Evolutionary conservation across 768 basidiomycete species (phyloP).

Genomic region (Russula earlei): DNA sequence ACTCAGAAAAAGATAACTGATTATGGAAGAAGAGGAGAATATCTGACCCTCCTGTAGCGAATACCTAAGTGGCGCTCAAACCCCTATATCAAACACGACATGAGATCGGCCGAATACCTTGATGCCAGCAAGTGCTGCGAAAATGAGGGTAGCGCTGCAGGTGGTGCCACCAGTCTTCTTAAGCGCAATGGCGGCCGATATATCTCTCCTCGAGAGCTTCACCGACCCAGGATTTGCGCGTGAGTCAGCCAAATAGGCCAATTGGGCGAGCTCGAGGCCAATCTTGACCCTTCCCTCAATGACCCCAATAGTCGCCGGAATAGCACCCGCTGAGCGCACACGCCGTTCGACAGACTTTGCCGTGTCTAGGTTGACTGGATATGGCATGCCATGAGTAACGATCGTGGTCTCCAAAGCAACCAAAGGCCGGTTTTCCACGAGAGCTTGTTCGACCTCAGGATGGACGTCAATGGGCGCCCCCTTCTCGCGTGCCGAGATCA

Average conservation of each 20-base stretch:
- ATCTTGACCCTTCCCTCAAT: conserved; percentile 79
- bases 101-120: conserved; percentile 39
- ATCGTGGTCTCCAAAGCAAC: conserved; percentile 91
- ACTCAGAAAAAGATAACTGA: neutral
- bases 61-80: conserved; percentile 41
- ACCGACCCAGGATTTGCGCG: conserved; percentile 32
- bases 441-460: conserved; percentile 77
- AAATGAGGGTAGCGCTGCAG: conserved; percentile 63
- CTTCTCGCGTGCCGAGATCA: conserved; percentile 21
- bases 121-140: conserved; percentile 76
- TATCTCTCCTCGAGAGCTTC: conserved; percentile 74
- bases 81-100: conserved; percentile 12
- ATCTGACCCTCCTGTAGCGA: conserved; percentile 84
- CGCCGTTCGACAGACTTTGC: conserved; percentile 63
- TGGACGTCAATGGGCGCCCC: conserved; percentile 50
- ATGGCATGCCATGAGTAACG: conserved; percentile 87
- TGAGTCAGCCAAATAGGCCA: conserved; percentile 58
- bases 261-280: conserved; percentile 56
- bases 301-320: conserved; percentile 87
- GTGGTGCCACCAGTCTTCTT: conserved; percentile 71
- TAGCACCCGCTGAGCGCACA: conserved; percentile 63
- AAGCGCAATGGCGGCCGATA: conserved; percentile 62
- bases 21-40: neutral
- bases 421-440: conserved; percentile 52
- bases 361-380: conserved; percentile 65